Evolutionary conservation across 345 rosid genomes (phyloP).

Genomic region (Euclidium syriacum): DNA sequence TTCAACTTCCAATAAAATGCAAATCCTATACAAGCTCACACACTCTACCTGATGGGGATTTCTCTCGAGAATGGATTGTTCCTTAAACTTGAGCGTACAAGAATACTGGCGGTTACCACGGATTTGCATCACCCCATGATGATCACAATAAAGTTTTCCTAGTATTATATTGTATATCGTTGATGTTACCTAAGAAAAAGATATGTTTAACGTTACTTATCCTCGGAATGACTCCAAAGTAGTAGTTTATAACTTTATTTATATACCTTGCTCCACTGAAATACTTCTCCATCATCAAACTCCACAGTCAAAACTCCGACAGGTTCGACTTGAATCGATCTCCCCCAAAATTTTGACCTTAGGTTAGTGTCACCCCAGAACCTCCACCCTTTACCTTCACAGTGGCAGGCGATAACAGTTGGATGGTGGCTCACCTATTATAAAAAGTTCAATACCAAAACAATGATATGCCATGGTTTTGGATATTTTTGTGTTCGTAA

Average conservation of each 20-base stretch:
- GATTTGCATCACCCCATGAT: slow-evolving; percentile 90
- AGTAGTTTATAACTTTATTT: not conserved
- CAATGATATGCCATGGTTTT: not conserved
- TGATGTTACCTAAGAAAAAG: slow-evolving; percentile 69
- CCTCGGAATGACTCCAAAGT: not conserved
- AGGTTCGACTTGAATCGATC: slow-evolving; percentile 97
- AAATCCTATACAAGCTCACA: too few species aligned
- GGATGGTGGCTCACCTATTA: slow-evolving; percentile 98
- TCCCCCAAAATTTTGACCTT: slow-evolving; percentile 94
- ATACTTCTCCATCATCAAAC: slow-evolving; percentile 95
- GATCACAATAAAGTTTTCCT: slow-evolving; percentile 87
- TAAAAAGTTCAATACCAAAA: slow-evolving; percentile 12
- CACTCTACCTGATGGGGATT: slow-evolving; percentile 91
- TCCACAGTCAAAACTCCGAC: slow-evolving; percentile 76
- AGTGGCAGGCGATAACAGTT: slow-evolving; percentile 91
- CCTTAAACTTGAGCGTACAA: slow-evolving; percentile 91
- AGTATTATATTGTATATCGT: slow-evolving; percentile 85
- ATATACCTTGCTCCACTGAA: slow-evolving; percentile 93
- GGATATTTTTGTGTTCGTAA: not conserved
- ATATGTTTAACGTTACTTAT: slow-evolving; percentile 12
- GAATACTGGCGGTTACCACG: slow-evolving; percentile 71
- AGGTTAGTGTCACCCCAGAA: slow-evolving; percentile 96
- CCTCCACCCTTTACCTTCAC: slow-evolving; percentile 98
- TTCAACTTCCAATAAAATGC: not conserved
- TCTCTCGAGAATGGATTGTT: slow-evolving; percentile 85